Evolutionary conservation across 1,139 yeast species (phyloP).

Genomic region (Petasospora fabianii): DNA sequence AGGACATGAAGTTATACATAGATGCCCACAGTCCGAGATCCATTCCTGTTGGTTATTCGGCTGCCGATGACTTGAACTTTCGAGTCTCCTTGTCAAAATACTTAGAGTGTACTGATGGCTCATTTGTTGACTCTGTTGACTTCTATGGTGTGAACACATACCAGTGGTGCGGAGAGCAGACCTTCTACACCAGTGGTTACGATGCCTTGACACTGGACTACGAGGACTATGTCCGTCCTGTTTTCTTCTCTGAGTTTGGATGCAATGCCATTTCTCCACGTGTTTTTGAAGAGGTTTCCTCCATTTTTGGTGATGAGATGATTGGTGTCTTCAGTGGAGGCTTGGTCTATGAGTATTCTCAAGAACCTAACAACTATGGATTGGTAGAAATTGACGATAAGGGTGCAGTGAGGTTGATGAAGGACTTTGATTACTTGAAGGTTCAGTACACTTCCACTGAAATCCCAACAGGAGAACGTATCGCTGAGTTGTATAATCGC

Average conservation of each 20-base stretch:
- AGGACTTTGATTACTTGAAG: constrained; percentile 53
- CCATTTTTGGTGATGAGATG: constrained; percentile 75
- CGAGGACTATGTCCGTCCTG: constrained; percentile 63
- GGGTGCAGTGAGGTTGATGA: constrained; percentile 52
- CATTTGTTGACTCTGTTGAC: constrained; percentile 59
- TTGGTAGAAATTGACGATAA: constrained; percentile 57
- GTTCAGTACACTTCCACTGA: constrained; percentile 39
- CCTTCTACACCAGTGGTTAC: constrained; percentile 81
- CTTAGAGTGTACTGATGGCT: constrained; percentile 66
- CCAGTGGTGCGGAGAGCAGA: constrained; percentile 95
- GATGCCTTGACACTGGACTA: constrained; percentile 71
- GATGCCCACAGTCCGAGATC: constrained; percentile 51
- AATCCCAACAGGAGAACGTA: constrained; percentile 28
- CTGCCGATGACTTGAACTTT: constrained; percentile 84
- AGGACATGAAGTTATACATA: constrained; percentile 78
- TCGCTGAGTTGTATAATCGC: constrained; percentile 27
- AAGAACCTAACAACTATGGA: constrained; percentile 88
- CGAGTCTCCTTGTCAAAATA: constrained; percentile 76
- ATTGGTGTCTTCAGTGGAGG: constrained; percentile 86
- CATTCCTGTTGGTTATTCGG: constrained; percentile 93
- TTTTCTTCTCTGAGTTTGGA: constrained; percentile 89
- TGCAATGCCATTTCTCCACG: constrained; percentile 86
- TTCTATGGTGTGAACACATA: constrained; percentile 95
- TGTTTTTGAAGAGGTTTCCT: constrained; percentile 68
- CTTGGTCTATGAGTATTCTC: constrained; percentile 84